Evolutionary conservation across 2,329 filamentous ascomycete species (phyloP).

Genomic region (Fusarium proliferatum): DNA sequence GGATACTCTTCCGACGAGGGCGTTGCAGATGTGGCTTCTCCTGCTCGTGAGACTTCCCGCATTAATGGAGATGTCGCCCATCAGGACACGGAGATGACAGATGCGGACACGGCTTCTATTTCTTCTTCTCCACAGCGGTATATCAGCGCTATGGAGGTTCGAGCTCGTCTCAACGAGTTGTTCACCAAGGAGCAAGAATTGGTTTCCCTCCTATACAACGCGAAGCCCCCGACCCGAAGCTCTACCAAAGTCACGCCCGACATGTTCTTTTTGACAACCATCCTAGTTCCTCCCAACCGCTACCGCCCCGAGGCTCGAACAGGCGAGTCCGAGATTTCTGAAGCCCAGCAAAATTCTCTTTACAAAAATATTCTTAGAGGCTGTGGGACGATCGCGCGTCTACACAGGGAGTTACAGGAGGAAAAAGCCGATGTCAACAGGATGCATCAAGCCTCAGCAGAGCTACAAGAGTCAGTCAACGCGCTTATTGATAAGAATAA

Average conservation of each 20-base stretch:
- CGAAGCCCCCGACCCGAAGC: slow-evolving; percentile 71
- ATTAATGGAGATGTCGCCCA: slow-evolving; percentile 62
- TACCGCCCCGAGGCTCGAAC: slow-evolving; percentile 89
- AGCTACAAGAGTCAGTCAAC: slow-evolving; percentile 90
- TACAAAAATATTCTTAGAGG: slow-evolving; percentile 86
- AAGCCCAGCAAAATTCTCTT: slow-evolving; percentile 87
- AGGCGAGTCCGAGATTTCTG: slow-evolving; percentile 82
- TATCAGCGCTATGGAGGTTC: slow-evolving; percentile 84
- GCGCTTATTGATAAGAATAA: slow-evolving; percentile 91
- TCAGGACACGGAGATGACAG: slow-evolving; percentile 49
- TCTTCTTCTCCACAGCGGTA: slow-evolving; percentile 69
- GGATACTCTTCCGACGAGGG: slow-evolving; percentile 72
- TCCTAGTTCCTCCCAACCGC: slow-evolving; percentile 92
- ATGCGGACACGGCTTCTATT: slow-evolving; percentile 45
- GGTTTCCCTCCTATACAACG: slow-evolving; percentile 84
- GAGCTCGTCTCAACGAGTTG: slow-evolving; percentile 78
- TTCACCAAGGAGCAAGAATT: slow-evolving; percentile 91
- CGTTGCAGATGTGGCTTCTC: slow-evolving; percentile 72
- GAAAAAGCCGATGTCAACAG: slow-evolving; percentile 69
- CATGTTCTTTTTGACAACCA: slow-evolving; percentile 92
- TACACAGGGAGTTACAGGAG: slow-evolving; percentile 66
- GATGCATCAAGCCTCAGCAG: slow-evolving; percentile 83
- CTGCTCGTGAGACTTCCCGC: slow-evolving; percentile 49
- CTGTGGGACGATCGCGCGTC: slow-evolving; percentile 78
- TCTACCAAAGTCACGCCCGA: slow-evolving; percentile 73